Base-by-base conservation (phyloP, 257 asterid species). In the Plantago elongata region DNA sequence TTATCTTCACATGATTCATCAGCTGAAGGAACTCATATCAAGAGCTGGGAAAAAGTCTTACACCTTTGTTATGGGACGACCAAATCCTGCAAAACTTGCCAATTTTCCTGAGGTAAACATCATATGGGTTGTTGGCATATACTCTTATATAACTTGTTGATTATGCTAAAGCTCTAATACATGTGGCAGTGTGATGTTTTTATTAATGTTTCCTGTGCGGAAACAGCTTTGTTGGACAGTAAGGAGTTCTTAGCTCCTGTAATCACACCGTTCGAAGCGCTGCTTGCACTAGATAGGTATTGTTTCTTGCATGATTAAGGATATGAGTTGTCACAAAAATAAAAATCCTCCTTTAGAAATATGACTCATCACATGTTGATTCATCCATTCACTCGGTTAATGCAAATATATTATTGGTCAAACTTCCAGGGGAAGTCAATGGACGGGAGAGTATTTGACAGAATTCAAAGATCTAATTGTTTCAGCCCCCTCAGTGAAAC, bases 241-340 rank as follows among this genome's bases (percentile, higher is more conserved):
- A 92, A 86, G 78, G 98, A 92, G 72, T 92, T 92, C 87, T 79
- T 92, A 64, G 97, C 97, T 74, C 98, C 98, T 54, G 72, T 92
- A 65, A 89, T 92, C 64, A 92, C 98, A 76, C 98, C 98, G 52
- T 91, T 75, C 69, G 98, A 91, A 79, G 97, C 97, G 47, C 77
- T 83, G 81, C 83, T 89, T 77, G 98, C 98, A 75, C 86, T 83
- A 55, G 82, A 75, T 71, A 78, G 98, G 97, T 91, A 75, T 11
- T 45, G 16, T 48, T 72, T 67, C 64, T 55, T 69, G 51, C 60
- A 63, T 42, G 42, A 17, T 69, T 69, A 63, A 16, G 37, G 64
- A 44, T 69, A 34, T 5, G 42, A 56, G 13, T 34, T 17, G 38
- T 49, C 40, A 34, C 7, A 7, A 22, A 34, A 34, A 34, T 34